These are phyloP conservation scores for Lathyrus sativus DNA, from an alignment of 306 rosid species.

Conservation along the genomic window DNA sequence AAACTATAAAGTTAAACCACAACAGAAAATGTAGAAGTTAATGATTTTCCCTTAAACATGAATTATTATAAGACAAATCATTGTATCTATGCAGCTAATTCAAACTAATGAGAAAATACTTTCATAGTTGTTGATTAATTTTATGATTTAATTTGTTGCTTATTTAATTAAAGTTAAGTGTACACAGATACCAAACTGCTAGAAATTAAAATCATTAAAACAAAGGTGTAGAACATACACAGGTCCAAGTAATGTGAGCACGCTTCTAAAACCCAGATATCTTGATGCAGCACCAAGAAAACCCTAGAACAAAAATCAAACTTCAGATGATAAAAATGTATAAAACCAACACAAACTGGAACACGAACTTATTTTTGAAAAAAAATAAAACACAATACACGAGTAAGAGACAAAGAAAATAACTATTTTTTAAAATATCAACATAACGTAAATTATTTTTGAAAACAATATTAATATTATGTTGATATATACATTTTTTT, in stretches of 20 bases:
- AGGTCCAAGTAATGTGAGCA: constrained; percentile 86
- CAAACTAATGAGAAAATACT: not conserved
- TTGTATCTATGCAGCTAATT: not conserved
- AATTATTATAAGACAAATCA: no score
- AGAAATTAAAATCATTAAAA: constrained; percentile 23
- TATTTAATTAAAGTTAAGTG: constrained; percentile 11
- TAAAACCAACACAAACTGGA: constrained; percentile 29
- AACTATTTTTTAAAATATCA: not conserved
- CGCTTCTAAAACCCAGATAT: constrained; percentile 87
- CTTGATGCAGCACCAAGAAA: constrained; percentile 88
- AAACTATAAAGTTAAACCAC: no score
- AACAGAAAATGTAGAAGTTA: no score
- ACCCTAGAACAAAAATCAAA: constrained; percentile 59
- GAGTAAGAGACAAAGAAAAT: constrained; percentile 18
- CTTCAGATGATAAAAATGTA: constrained; percentile 28
- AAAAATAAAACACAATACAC: not conserved
- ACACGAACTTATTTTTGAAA: constrained; percentile 13
- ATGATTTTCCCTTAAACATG: no score
- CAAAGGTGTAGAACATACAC: constrained; percentile 60
- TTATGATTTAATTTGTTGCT: constrained; percentile 15
- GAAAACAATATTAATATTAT: not conserved
- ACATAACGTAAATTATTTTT: no score
- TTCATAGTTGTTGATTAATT: not conserved
- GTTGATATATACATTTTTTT: constrained; percentile 10
- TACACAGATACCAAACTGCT: constrained; percentile 22